phyloP scores from a whole-genome alignment of 805 yeast genomes.

The Spathaspora girioi region DNA sequence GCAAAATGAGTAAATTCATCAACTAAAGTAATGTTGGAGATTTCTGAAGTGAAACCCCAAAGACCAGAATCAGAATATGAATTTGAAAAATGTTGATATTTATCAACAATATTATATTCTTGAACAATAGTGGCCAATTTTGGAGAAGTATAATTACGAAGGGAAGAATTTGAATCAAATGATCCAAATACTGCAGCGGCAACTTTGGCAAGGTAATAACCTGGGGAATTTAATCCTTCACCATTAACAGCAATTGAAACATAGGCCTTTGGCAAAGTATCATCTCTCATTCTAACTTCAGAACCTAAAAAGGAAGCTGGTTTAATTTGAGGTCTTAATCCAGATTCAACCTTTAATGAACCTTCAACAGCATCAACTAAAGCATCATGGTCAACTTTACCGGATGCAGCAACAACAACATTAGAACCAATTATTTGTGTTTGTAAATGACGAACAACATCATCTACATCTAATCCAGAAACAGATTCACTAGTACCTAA shows the following conservation, averaged over 20 bases:
- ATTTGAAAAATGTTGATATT: slow-evolving; percentile 65
- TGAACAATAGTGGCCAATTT: slow-evolving; percentile 66
- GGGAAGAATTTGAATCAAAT: slow-evolving; percentile 52
- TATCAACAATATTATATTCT: slow-evolving; percentile 71
- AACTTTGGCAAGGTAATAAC: slow-evolving; percentile 68
- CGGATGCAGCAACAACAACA: slow-evolving; percentile 66
- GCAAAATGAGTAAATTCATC: slow-evolving; percentile 82
- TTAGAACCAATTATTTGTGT: slow-evolving; percentile 60
- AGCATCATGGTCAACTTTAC: slow-evolving; percentile 67
- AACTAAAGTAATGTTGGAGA: slow-evolving; percentile 53
- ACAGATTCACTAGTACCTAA: slow-evolving; percentile 71
- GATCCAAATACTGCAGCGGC: slow-evolving; percentile 58
- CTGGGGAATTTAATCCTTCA: slow-evolving; percentile 60
- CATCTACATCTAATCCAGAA: slow-evolving; percentile 53
- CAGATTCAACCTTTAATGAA: slow-evolving; percentile 46
- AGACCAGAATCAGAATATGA: slow-evolving; percentile 77
- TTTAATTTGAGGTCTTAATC: slow-evolving; percentile 44
- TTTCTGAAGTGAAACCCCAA: slow-evolving; percentile 76
- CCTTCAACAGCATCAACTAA: slow-evolving; percentile 64
- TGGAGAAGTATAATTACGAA: slow-evolving; percentile 54
- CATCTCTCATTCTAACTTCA: slow-evolving; percentile 85
- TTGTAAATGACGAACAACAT: slow-evolving; percentile 52
- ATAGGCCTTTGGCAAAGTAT: slow-evolving; percentile 78
- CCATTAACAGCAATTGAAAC: slow-evolving; percentile 73
- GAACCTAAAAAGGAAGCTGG: slow-evolving; percentile 76